Evolutionary conservation across 176 grass and related monocot genomes (phyloP).

Genomic region (Otatea glauca): DNA sequence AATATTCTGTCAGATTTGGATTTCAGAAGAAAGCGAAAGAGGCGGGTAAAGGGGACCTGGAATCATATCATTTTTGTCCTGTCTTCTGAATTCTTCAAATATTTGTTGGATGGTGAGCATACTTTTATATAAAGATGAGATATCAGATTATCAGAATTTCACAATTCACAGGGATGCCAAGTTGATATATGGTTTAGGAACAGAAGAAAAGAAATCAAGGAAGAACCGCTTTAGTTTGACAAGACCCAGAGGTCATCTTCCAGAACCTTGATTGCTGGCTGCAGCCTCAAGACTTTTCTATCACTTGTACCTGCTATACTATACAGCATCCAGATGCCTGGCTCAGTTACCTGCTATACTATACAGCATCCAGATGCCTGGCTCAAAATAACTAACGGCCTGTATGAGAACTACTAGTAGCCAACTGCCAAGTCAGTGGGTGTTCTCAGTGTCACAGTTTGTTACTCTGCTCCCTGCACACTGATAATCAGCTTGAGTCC

Average conservation of each 20-base stretch:
- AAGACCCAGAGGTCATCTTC: not conserved
- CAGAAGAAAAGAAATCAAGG: not conserved
- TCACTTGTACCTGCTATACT: not conserved
- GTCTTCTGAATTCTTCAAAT: too few species aligned
- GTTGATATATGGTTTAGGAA: not conserved
- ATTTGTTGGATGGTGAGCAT: too few species aligned
- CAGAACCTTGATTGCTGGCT: not conserved
- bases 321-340: not conserved
- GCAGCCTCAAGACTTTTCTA: not conserved
- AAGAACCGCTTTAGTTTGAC: not conserved
- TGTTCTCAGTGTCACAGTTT: not conserved
- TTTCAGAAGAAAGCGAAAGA: too few species aligned
- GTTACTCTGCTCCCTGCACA: not conserved
- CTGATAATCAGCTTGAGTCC: not conserved
- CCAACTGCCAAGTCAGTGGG: not conserved
- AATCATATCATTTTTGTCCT: too few species aligned
- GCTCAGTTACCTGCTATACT: not conserved
- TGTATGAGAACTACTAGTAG: not conserved
- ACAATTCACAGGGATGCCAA: too few species aligned
- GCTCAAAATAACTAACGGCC: not conserved
- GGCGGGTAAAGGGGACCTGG: too few species aligned
- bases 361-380: not conserved
- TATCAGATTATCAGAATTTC: too few species aligned
- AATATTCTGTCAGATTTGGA: too few species aligned
- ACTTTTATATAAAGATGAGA: too few species aligned